Conservation (phyloP, 305 asterid genomes). For the Euphrasia arctica region DNA sequence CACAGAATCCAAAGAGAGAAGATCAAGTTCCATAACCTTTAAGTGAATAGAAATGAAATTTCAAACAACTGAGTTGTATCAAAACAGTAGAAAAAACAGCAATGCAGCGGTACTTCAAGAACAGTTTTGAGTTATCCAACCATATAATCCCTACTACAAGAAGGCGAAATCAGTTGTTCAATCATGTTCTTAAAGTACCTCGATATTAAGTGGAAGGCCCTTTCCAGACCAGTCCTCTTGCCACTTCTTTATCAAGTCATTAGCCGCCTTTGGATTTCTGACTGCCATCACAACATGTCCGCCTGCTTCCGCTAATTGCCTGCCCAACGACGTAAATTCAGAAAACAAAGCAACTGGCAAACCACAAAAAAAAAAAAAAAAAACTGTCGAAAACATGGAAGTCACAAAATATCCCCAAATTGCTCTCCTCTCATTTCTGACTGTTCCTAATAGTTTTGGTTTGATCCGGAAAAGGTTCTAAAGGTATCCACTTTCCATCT, state of each 20-base stretch:
- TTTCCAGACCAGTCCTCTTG: slow-evolving; percentile 76
- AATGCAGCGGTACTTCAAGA: background rate
- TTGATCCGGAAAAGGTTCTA: no score
- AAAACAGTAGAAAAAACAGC: slow-evolving; percentile 13
- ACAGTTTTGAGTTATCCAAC: slow-evolving; percentile 14
- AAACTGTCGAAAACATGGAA: background rate
- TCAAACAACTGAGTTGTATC: slow-evolving; percentile 11
- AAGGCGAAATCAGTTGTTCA: slow-evolving; percentile 7
- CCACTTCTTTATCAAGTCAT: slow-evolving; percentile 61
- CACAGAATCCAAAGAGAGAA: slow-evolving; percentile 83
- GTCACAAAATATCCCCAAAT: background rate
- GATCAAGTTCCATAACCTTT: slow-evolving; percentile 90
- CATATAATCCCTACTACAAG: slow-evolving; percentile 4
- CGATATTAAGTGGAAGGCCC: slow-evolving; percentile 89
- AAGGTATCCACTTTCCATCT: no score
- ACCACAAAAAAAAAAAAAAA: background rate
- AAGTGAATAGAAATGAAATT: slow-evolving; percentile 14
- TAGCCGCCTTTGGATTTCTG: slow-evolving; percentile 59
- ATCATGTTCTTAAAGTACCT: slow-evolving; percentile 42
- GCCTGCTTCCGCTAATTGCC: slow-evolving; percentile 85
- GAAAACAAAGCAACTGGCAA: slow-evolving; percentile 1
- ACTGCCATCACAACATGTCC: slow-evolving; percentile 88
- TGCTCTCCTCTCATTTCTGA: no score
- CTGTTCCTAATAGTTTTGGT: no score
- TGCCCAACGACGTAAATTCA: slow-evolving; percentile 29